Evolutionary conservation across 1,139 yeast genomes (phyloP).

Genomic region (Debaryomyces fabryi): DNA sequence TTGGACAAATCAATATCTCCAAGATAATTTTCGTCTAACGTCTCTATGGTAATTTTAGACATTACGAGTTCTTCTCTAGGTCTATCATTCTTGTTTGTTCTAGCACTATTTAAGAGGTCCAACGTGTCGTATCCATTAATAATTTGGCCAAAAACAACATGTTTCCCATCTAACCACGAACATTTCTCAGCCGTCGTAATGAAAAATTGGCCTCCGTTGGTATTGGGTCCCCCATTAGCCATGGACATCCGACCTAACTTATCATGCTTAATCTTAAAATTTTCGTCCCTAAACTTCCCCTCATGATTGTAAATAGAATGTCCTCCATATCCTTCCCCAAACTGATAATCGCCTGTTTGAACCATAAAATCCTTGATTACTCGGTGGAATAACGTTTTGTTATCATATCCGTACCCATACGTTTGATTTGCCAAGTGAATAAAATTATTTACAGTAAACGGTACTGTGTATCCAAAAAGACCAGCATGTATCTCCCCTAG

Average conservation of each 20-base stretch:
- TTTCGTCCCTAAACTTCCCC: conserved; percentile 40
- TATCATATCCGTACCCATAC: conserved; percentile 38
- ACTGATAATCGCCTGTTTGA: conserved; percentile 43
- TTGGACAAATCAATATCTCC: conserved; percentile 1
- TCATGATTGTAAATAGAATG: conserved; percentile 31
- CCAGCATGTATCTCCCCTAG: conserved; percentile 21
- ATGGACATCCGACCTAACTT: conserved; percentile 44
- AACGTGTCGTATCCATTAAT: conserved; percentile 46
- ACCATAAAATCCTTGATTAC: conserved; percentile 42
- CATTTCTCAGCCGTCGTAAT: conserved; percentile 32
- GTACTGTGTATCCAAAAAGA: conserved; percentile 35
- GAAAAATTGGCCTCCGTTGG: conserved; percentile 47
- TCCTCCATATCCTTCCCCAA: conserved; percentile 34
- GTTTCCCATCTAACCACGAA: conserved; percentile 53
- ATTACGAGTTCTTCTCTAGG: conserved; percentile 41
- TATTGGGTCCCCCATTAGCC: conserved; percentile 47
- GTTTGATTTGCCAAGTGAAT: conserved; percentile 35
- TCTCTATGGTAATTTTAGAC: conserved; percentile 25
- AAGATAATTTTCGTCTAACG: conserved; percentile 10
- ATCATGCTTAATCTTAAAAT: conserved; percentile 35
- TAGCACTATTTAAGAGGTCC: conserved; percentile 35
- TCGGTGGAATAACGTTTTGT: conserved; percentile 34
- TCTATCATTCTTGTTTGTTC: conserved; percentile 39
- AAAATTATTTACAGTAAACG: conserved; percentile 44
- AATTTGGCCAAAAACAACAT: conserved; percentile 60